Evolutionary conservation across 106 monocot genomes (phyloP).

Genomic region (Ottelia alismoides): DNA sequence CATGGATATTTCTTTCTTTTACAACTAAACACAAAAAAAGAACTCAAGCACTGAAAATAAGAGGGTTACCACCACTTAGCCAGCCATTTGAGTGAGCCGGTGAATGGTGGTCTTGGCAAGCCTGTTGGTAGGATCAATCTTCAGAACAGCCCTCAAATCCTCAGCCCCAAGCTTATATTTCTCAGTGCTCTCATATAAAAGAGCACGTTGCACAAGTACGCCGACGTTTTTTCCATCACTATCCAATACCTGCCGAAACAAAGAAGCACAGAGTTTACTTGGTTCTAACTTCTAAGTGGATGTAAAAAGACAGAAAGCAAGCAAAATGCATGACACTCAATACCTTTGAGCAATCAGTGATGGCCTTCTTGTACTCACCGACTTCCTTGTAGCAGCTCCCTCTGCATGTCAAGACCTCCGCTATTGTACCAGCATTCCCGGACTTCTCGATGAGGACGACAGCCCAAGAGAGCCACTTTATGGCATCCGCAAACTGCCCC

Average conservation of each 20-base stretch:
- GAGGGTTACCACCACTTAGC: constrained; percentile 11
- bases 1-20: too few species aligned
- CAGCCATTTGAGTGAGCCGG: constrained; percentile 75
- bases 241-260: constrained; percentile 56
- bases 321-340: too few species aligned
- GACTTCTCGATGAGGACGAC: constrained; percentile 57
- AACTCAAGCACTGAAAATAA: constrained; percentile 1
- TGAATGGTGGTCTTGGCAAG: constrained; percentile 91
- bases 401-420: constrained; percentile 64
- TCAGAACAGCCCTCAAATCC: constrained; percentile 77
- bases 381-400: constrained; percentile 97
- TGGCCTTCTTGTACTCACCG: constrained; percentile 97
- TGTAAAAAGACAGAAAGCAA: too few species aligned
- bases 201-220: constrained; percentile 83
- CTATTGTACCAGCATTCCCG: constrained; percentile 25
- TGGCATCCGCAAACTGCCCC: constrained; percentile 95
- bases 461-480: constrained; percentile 97
- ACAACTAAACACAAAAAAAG: too few species aligned
- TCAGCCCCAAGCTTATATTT: constrained; percentile 85
- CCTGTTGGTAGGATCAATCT: constrained; percentile 83
- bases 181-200: constrained; percentile 81
- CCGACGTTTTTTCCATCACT: constrained; percentile 60
- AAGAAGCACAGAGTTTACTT: too few species aligned
- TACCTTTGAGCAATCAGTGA: constrained; percentile 91
- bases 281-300: too few species aligned